Evolutionary conservation across 768 basidiomycete genomes (phyloP), one percentile per base, ranked within the genome.

Genomic region (Glaciozyma antarctica): DNA sequence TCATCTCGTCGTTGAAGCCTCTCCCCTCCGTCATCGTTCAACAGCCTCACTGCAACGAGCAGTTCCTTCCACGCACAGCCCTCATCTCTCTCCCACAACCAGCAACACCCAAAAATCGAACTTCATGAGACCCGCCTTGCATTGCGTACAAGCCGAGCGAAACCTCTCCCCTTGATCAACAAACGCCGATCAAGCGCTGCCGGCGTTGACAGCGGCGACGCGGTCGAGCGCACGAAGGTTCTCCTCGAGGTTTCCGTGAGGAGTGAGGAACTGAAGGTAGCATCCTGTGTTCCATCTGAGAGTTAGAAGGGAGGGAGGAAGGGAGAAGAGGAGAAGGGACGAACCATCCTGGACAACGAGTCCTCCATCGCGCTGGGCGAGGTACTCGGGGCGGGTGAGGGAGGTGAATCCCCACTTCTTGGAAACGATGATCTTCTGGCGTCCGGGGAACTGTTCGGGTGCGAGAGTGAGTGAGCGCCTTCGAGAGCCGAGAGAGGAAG

Each of bases 341-440:
- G 47, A 48, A n/a, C 47, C 93, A 79, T 94, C 92, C 83, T 73
- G 90, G 88, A 87, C 87, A 73, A 92, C 76, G 73, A 94, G 88
- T 77, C 84, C 83, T 82, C 91, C 91, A 51, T 90, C 87, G 75
- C 85, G 85, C 83, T 94, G 69, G 32, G 66, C 93, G 72, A 93
- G 81, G 78, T 95, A 98, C 55, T 93, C 91, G 72, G 84, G 86
- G 78, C 90, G 86, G 77, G 85, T 84, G 65, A 97, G 91, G 73
- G 88, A 87, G 49, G 95, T 99, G 81, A 99, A 98, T 67, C 93
- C 93, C 92, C 95, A 97, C 84, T 94, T 95, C 70, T 71, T 69
- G 64, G 87, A 90, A 71, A 90, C 82, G 71, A 93, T 92, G 78
- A 94, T 92, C 84, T 94, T 94, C 82, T 94, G 91, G 75, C 90